Evolutionary conservation across 2,329 filamentous ascomycete genomes (phyloP), one percentile per base, ranked within the genome.

Genomic region (Talaromyces atroroseus): DNA sequence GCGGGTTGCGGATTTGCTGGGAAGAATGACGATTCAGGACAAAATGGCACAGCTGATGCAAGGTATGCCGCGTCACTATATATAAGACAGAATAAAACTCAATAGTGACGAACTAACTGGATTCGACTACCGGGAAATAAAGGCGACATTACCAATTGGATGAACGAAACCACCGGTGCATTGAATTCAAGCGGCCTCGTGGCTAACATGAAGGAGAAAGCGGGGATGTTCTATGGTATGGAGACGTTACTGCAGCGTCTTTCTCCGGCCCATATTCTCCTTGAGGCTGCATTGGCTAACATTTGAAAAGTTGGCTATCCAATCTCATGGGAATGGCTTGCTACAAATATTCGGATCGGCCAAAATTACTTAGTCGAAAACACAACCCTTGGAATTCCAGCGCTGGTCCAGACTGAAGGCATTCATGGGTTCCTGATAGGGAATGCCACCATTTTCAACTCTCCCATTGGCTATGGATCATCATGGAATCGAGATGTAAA

Each of bases 381-480:
- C 61, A 88, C 85, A 1, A 83, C 81, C 1, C 72, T 86, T 8
- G 87, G 86, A 0, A 90, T 90, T 52, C 88, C 88, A 6, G 83
- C 87, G 1, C 79, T 89, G 62, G 83, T 88, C 14, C 88, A 90
- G 69, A 87, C 82, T 3, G 88, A 91, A 71, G 86, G 65, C 38
- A 86, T 90, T 46, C 87, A 90, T 64, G 88, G 87, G 1, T 84
- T 90, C 61, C 74, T 89, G 32, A 80, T 86, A 45, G 80, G 81
- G 10, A 90, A 90, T 67, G 87, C 86, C 2, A 90, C 88, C 1
- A 88, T 90, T 58, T 91, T 90, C 76, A 90, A 90, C 71, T 88
- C 85, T 1, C 87, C 88, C 0, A 89, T 90, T 62, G 87, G 77
- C 7, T 82, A 87, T 53, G 87, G 82, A 16, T 89, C 85, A 64